phyloP scores from a whole-genome alignment of 2,329 filamentous ascomycete species.

The Elsinoe ampelina region DNA sequence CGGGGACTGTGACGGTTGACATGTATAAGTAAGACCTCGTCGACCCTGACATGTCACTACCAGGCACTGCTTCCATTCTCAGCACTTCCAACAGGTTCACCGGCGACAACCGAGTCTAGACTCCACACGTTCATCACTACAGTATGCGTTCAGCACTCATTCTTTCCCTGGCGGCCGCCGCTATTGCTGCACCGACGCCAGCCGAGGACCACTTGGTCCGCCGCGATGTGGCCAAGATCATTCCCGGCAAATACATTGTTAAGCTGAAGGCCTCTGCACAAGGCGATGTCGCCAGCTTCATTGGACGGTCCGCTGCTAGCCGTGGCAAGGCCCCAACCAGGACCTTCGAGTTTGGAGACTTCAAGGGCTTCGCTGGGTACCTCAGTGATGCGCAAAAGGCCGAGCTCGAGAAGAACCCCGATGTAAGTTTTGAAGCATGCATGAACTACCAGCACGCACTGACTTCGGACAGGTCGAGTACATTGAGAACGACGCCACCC shows the following conservation, averaged over 20 bases:
- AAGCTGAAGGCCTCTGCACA: conserved; percentile 15
- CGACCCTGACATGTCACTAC: not conserved
- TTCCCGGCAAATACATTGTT: conserved; percentile 15
- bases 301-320: conserved; percentile 14
- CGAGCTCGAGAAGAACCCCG: conserved; percentile 14
- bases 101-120: not conserved
- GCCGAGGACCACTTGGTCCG: not conserved
- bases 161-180: conserved; percentile 9
- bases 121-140: not conserved
- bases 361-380: conserved; percentile 15
- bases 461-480: not conserved
- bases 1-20: not conserved
- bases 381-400: conserved; percentile 13
- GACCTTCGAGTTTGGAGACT: conserved; percentile 15
- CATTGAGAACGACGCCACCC: conserved; percentile 12
- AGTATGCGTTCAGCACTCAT: conserved; percentile 9
- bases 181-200: conserved; percentile 10
- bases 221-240: conserved; percentile 5
- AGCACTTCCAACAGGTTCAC: not conserved
- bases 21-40: conserved; percentile 1
- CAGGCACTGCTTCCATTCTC: not conserved
- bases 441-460: not conserved
- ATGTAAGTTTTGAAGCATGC: conserved; percentile 5
- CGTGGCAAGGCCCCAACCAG: conserved; percentile 12
- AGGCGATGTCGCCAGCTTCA: conserved; percentile 4